Percentiles rank a stretch among this genome's conserved stretches.
Evolutionary conservation across 2,329 filamentous ascomycete species (phyloP).

Genomic region (Tothia fuscella): DNA sequence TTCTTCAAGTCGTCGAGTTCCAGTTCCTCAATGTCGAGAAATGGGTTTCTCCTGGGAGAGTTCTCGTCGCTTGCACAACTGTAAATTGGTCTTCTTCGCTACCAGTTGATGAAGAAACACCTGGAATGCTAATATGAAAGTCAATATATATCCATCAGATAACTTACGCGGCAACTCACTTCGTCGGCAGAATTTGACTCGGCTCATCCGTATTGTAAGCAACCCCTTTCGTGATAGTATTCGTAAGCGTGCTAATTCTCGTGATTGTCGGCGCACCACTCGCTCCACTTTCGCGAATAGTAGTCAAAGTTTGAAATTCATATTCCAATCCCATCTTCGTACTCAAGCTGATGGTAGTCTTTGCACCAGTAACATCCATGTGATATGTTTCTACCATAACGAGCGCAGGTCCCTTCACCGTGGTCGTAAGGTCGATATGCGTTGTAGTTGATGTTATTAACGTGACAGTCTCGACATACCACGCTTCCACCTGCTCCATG

Average conservation of each 20-base stretch:
- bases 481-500: background rate
- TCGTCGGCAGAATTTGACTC: no score
- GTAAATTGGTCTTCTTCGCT: no score
- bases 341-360: background rate
- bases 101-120: no score
- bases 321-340: background rate
- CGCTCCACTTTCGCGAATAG: background rate
- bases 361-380: background rate
- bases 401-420: slow-evolving; percentile 15
- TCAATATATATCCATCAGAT: no score
- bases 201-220: background rate
- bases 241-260: background rate
- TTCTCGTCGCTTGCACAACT: no score
- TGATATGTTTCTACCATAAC: background rate
- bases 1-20: no score
- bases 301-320: background rate
- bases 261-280: no score
- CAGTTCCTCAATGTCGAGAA: no score
- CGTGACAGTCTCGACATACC: slow-evolving; percentile 15
- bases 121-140: no score
- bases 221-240: background rate
- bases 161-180: no score
- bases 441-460: slow-evolving; percentile 23
- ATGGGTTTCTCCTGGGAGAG: no score
- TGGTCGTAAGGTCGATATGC: slow-evolving; percentile 28